Evolutionary conservation across 1,284 basidiomycete species (phyloP), one percentile per base, ranked within the genome.

Genomic region (Trametes hirsuta): DNA sequence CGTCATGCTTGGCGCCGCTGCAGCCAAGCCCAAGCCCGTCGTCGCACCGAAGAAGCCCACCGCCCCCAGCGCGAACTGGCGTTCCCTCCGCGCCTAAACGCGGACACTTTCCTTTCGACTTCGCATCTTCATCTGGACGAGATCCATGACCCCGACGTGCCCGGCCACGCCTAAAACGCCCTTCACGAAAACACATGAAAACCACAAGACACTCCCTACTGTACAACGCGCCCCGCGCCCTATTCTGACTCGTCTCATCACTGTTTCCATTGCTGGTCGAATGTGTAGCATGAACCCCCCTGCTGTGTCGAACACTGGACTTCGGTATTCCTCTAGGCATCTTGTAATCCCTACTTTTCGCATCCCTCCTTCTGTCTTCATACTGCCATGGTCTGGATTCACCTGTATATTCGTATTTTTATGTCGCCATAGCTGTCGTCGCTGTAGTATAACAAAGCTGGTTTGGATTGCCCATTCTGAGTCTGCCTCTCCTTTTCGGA

Each of bases 1-100:
- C 65, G 90, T 92, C 66, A 93, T 93, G 90, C 87, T 93, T 64
- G 89, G 89, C 54, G 82, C 70, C 65, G 66, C 77, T 64, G 66
- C 77, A 68, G 47, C 76, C 64, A 68, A 71, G 70, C 53, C 75
- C 51, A 75, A 75, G 69, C 72, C 74, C 45, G 47, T 57, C 36
- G 53, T 56, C 22, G 58, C 63, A 10, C 64, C 61, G 55, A 69
- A 67, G 68, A 72, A 69, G 65, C 56, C 65, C 57, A 57, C 35
- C 47, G 53, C 63, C 62, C 63, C 74, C 68, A 71, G 70, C 68
- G 66, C 70, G 72, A 80, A 72, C 78, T 87, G 85, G 85, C 83
- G 85, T 66, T 59, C 71, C 54, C 22, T 63, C 65, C 74, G 76
- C 63, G 72, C 68, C 55, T 81, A 68, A 76, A 59, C 62, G 54